A percentile compares a stretch with the other conserved stretches of the same genome.
These are phyloP conservation scores for Globisporangium sylvaticum DNA, from an alignment of 352 stramenopile genomes.

Conservation along the genomic window DNA sequence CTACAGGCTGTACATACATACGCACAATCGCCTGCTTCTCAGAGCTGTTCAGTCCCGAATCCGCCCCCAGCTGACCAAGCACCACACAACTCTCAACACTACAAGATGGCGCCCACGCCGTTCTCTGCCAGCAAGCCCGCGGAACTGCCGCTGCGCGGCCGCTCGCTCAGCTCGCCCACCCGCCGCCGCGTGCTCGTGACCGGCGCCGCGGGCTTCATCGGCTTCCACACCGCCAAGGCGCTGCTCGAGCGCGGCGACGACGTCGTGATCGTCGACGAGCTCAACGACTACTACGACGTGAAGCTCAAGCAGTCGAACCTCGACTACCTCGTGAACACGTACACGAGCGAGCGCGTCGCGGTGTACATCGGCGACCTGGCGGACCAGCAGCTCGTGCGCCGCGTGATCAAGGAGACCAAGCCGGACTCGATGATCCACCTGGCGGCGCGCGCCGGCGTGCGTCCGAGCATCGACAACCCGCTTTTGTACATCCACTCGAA, in stretches of 20 bases:
- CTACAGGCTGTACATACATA: neutral
- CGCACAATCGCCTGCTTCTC: neutral
- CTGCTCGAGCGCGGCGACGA: slow-evolving; percentile 85
- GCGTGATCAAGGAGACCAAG: slow-evolving; percentile 87
- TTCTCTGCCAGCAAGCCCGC: slow-evolving; percentile 20
- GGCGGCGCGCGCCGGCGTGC: slow-evolving; percentile 94
- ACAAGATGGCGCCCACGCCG: slow-evolving; percentile 22
- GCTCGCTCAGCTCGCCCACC: slow-evolving; percentile 2
- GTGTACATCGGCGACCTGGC: slow-evolving; percentile 93
- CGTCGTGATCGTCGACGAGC: slow-evolving; percentile 96
- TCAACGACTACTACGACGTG: slow-evolving; percentile 99
- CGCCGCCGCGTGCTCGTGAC: slow-evolving; percentile 67
- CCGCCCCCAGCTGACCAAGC: neutral
- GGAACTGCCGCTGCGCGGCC: slow-evolving; percentile 6
- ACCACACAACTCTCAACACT: neutral
- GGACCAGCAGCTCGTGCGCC: slow-evolving; percentile 89
- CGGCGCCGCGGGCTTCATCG: slow-evolving; percentile 96
- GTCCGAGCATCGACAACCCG: slow-evolving; percentile 96
- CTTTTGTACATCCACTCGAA: slow-evolving; percentile 98
- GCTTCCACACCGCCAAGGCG: slow-evolving; percentile 91
- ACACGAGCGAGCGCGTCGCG: slow-evolving; percentile 46
- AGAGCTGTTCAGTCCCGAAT: neutral
- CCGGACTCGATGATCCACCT: slow-evolving; percentile 92
- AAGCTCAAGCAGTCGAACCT: slow-evolving; percentile 96
- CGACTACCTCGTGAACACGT: slow-evolving; percentile 61